Evolutionary conservation across 805 yeast species (phyloP).

Genomic region (Saturnispora hagleri): DNA sequence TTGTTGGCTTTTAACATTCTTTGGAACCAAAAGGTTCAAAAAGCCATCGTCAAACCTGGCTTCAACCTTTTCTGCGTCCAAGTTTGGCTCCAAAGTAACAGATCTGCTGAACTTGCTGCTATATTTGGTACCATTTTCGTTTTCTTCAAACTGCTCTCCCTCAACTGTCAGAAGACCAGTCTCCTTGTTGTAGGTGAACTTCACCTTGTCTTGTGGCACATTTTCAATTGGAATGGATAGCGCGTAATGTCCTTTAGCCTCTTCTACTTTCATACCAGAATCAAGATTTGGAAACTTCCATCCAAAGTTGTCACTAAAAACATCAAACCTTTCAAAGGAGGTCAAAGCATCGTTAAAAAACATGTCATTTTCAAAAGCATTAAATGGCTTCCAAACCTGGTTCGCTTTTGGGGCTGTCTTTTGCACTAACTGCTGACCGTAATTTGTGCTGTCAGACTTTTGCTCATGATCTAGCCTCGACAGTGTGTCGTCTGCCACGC

Average conservation of each 20-base stretch:
- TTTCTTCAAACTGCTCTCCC: conserved; percentile 30
- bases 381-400: conserved; percentile 12
- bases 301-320: background rate
- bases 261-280: conserved; percentile 25
- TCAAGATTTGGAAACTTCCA: background rate
- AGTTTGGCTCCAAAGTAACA: conserved; percentile 30
- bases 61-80: conserved; percentile 36
- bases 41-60: conserved; percentile 41
- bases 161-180: conserved; percentile 33
- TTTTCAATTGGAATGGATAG: conserved; percentile 41
- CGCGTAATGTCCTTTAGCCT: conserved; percentile 33
- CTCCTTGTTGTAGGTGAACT: conserved; percentile 39
- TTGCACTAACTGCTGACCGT: background rate
- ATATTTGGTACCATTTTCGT: conserved; percentile 7
- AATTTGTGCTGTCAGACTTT: background rate
- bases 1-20: conserved; percentile 8
- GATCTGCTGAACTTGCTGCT: conserved; percentile 18
- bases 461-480: background rate
- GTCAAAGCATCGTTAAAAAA: conserved; percentile 17
- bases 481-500: background rate
- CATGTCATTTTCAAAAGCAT: conserved; percentile 16
- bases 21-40: conserved; percentile 34
- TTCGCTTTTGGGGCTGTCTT: background rate
- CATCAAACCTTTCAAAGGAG: conserved; percentile 29
- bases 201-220: conserved; percentile 34